Evolutionary conservation across 1,284 basidiomycete species (phyloP), one percentile per base, ranked within the genome.

Genomic region (Fomitopsis schrenkii): DNA sequence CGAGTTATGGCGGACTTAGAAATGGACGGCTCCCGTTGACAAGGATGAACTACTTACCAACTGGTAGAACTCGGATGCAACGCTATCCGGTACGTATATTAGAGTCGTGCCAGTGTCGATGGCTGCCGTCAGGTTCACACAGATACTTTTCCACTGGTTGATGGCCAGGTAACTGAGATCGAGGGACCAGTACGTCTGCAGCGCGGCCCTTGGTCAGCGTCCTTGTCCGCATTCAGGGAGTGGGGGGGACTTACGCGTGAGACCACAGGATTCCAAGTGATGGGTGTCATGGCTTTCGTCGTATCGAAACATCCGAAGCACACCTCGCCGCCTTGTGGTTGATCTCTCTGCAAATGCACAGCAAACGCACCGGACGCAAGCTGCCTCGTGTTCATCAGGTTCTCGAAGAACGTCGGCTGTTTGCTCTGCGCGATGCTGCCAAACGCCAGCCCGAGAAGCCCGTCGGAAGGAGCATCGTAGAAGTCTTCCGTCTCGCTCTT

Each of bases 21-120:
- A 10, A 53, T 7, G 7, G 48, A 30, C 48, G 28, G 14, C 28
- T 50, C 35, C 38, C 42, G 17, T 14, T n/a, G 19, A 30, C 46
- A 19, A 33, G 42, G 12, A 45, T 19, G 53, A 17, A 14, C 14
- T 33, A 17, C 70, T 45, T 35, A 81, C 82, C 70, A 71, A 64
- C 0, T 62, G 59, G 64, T 86, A 86, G 52, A 87, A 75, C 6
- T 69, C 58, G 1, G 68, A 57, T 1, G 78, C 79, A 17, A 80
- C 62, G 0, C 63, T 40, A 30, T 72, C 65, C 1, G 85, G 82
- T 7, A 85, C 55, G 68, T 87, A 86, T 46, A 86, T 81, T 33
- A 86, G 73, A 5, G 83, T 81, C 1, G 84, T 85, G 8, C 87
- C 86, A 0, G 84, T 85, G 67, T 88, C 86, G 60, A 88, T 79